Conservation (phyloP, 1,139 yeast species). For the Groenewaldozyma auringiensis region DNA sequence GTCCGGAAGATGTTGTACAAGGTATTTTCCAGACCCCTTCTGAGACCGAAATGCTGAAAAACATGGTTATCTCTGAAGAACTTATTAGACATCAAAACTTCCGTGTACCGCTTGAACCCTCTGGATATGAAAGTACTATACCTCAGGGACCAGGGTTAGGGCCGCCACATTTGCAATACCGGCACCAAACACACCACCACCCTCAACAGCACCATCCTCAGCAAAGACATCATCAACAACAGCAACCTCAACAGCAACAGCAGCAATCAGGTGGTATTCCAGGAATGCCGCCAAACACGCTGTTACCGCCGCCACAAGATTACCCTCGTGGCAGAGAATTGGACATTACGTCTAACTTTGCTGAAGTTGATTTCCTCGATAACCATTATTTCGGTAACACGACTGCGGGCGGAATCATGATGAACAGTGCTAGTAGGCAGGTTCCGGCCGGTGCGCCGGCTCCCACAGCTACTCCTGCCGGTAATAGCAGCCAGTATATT, state of each 20-base stretch:
- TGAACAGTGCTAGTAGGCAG: background rate
- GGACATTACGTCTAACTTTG: background rate
- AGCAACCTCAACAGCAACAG: constrained; percentile 16
- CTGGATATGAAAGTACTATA: constrained; percentile 14
- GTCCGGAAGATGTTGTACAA: constrained; percentile 60
- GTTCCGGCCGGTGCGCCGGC: background rate
- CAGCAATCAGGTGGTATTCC: constrained; percentile 10
- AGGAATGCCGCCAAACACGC: constrained; percentile 3
- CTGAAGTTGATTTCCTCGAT: constrained; percentile 1
- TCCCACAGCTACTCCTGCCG: background rate
- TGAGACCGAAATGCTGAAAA: constrained; percentile 43
- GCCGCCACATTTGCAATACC: constrained; percentile 13
- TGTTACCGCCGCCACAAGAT: constrained; percentile 1
- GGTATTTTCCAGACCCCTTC: constrained; percentile 55
- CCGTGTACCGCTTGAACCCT: constrained; percentile 34
- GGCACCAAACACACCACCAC: constrained; percentile 10
- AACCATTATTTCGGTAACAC: background rate
- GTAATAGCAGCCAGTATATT: constrained; percentile 11
- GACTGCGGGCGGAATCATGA: background rate
- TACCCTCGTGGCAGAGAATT: background rate
- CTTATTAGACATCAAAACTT: constrained; percentile 55
- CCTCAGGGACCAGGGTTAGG: background rate
- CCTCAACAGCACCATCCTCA: constrained; percentile 3
- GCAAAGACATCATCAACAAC: constrained; percentile 10
- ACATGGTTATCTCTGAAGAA: constrained; percentile 47